phyloP scores from a whole-genome alignment of 2,329 filamentous ascomycete genomes.

The Claviceps sp. region DNA sequence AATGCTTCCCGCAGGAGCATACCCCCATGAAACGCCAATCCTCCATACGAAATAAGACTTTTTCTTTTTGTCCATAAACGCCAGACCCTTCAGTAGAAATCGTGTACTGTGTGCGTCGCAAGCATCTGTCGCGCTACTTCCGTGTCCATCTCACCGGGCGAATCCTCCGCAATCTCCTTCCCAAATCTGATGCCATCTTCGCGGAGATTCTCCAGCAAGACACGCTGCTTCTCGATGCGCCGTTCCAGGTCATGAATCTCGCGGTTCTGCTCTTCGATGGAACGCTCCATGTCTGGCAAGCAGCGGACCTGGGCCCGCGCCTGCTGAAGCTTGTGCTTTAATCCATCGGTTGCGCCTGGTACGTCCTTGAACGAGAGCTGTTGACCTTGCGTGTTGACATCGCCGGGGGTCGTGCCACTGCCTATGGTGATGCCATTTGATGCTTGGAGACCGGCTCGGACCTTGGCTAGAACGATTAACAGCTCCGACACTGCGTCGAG shows the following conservation, averaged over 20 bases:
- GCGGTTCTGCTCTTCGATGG: slow-evolving; percentile 52
- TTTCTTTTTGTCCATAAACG: neutral
- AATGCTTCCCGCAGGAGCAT: neutral
- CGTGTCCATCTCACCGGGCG: slow-evolving; percentile 27
- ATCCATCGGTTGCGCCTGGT: slow-evolving; percentile 58
- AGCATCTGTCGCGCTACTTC: slow-evolving; percentile 9
- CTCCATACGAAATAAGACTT: neutral
- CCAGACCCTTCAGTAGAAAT: neutral
- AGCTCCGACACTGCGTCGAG: slow-evolving; percentile 81
- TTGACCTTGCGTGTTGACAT: slow-evolving; percentile 20
- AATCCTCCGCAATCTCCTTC: slow-evolving; percentile 15
- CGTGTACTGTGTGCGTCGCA: neutral
- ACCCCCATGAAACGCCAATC: neutral
- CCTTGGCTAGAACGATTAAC: slow-evolving; percentile 60
- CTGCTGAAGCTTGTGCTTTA: slow-evolving; percentile 74
- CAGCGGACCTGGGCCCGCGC: slow-evolving; percentile 53
- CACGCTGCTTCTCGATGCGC: slow-evolving; percentile 47
- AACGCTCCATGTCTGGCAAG: slow-evolving; percentile 57
- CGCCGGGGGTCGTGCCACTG: slow-evolving; percentile 24
- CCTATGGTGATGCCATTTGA: slow-evolving; percentile 25
- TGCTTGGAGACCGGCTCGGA: slow-evolving; percentile 40
- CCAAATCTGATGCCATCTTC: slow-evolving; percentile 27
- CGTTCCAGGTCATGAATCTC: slow-evolving; percentile 57
- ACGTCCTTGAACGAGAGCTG: slow-evolving; percentile 55
- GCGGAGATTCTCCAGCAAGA: slow-evolving; percentile 40